Evolutionary conservation across 2,329 filamentous ascomycete species (phyloP), one percentile per base, ranked within the genome.

Genomic region (Camptophora hylomeconis): DNA sequence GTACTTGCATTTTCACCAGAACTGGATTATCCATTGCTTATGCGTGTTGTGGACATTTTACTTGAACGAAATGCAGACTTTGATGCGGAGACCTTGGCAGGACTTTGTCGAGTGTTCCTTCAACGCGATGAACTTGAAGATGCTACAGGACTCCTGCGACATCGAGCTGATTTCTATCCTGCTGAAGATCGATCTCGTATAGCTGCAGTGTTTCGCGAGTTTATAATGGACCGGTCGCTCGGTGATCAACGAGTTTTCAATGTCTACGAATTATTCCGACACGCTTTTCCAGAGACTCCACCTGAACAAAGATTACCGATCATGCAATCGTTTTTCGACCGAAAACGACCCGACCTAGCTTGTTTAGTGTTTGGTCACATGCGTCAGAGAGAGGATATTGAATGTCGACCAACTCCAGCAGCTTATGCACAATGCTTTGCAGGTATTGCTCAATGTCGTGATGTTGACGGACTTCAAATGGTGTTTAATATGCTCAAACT

Each of bases 401-500:
- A 21, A 3, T 69, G 72, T 13, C 71, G 78, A 1, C 83, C 89
- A 0, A 75, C 65, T 3, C 54, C 69, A 7, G 74, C 81, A 24
- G 80, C 79, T 4, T 98, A 98, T 48, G 67, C 81, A 3, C 58
- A 66, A 18, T 86, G 76, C 37, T 77, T 95, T 33, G 70, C 80
- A 35, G 81, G 83, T 2, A 69, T 93, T 14, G 75, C 76, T 3
- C 57, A 60, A 17, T 63, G 63, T 6, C 57, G 52, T 9, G 73
- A 80, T 43, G 47, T 57, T 2, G 73, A 80, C 32, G 74, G 73
- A 22, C 58, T 94, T 12, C 71, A 74, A 34, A 71, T 79, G 37
- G 70, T 92, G 2, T 80, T 93, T 58, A 93, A 94, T 49, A 87
- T 93, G 72, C 65, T 94, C 41, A 95, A 93, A 57, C 75, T 94